Evolutionary conservation across 2,329 filamentous ascomycete genomes (phyloP).

Genomic region (Colletotrichum euphorbiae): DNA sequence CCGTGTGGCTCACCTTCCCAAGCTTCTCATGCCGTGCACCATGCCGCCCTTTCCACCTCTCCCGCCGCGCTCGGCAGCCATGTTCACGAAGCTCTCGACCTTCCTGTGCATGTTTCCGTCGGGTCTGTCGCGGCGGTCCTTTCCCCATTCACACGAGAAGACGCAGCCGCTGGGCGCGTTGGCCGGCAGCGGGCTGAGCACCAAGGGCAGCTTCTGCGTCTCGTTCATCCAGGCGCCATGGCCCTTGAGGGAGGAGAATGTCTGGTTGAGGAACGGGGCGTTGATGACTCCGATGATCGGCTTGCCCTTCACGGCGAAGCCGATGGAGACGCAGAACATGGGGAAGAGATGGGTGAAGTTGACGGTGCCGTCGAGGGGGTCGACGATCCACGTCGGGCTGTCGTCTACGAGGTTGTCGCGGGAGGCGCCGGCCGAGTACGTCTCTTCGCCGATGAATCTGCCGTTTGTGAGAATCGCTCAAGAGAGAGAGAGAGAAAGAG

Average conservation of each 20-base stretch:
- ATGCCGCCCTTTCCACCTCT: conserved; percentile 77
- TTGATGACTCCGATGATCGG: conserved; percentile 79
- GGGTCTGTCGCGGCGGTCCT: conserved; percentile 74
- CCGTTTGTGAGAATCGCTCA: neutral
- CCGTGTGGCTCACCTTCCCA: conserved; percentile 62
- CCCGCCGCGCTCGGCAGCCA: conserved; percentile 75
- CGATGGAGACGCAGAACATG: conserved; percentile 85
- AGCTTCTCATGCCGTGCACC: conserved; percentile 80
- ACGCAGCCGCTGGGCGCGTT: conserved; percentile 76
- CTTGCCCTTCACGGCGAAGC: conserved; percentile 68
- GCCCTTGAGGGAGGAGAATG: conserved; percentile 75
- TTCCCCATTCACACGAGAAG: conserved; percentile 84
- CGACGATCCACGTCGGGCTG: conserved; percentile 79
- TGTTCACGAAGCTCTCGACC: conserved; percentile 79
- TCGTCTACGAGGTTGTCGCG: conserved; percentile 75
- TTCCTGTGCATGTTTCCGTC: conserved; percentile 79
- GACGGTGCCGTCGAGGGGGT: conserved; percentile 83
- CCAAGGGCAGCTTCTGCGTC: conserved; percentile 70
- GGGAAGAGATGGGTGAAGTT: conserved; percentile 86
- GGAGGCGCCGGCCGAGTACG: conserved; percentile 75
- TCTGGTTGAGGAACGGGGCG: conserved; percentile 75
- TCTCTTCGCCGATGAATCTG: conserved; percentile 83
- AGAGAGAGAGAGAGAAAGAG: conserved; percentile 30
- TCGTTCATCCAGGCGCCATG: conserved; percentile 78
- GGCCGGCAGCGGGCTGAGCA: conserved; percentile 71